A percentile compares a stretch with the other conserved stretches of the same genome.
phyloP scores from a whole-genome alignment of 371 early-diverging fungal species.

The Saksenaea vasiformis region DNA sequence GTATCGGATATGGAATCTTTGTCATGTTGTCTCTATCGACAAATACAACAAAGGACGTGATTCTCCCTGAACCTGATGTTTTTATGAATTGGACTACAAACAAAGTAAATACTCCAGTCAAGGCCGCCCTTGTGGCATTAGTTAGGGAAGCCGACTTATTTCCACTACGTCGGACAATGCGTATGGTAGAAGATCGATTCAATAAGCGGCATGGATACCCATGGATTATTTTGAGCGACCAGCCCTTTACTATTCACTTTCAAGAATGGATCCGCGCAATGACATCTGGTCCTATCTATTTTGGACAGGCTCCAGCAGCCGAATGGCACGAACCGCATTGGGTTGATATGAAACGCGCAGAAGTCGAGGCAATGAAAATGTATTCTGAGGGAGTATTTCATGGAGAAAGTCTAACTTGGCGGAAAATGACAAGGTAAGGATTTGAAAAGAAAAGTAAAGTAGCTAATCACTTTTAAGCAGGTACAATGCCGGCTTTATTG shows the following conservation, averaged over 20 bases:
- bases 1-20: not conserved
- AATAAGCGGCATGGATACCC: conserved; percentile 35
- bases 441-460: not conserved
- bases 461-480: conserved; percentile 24
- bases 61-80: not conserved
- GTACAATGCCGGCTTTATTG: conserved; percentile 87
- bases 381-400: conserved; percentile 6
- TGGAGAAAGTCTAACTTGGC: conserved; percentile 27
- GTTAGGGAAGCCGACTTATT: conserved; percentile 28
- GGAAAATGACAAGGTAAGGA: conserved; percentile 31
- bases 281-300: conserved; percentile 23
- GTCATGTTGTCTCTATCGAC: not conserved
- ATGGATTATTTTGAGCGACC: conserved; percentile 38
- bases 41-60: not conserved
- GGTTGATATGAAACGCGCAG: conserved; percentile 33
- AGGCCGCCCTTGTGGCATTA: conserved; percentile 30
- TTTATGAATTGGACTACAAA: not conserved
- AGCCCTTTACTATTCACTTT: conserved; percentile 25
- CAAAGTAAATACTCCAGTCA: conserved; percentile 9
- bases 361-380: conserved; percentile 16
- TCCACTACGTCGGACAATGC: conserved; percentile 28
- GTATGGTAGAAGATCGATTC: conserved; percentile 32
- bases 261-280: conserved; percentile 16
- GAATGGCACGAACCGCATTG: conserved; percentile 40
- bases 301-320: conserved; percentile 30